phyloP scores from a whole-genome alignment of 2,329 filamentous ascomycete species.

The Colletotrichum australisinense region DNA sequence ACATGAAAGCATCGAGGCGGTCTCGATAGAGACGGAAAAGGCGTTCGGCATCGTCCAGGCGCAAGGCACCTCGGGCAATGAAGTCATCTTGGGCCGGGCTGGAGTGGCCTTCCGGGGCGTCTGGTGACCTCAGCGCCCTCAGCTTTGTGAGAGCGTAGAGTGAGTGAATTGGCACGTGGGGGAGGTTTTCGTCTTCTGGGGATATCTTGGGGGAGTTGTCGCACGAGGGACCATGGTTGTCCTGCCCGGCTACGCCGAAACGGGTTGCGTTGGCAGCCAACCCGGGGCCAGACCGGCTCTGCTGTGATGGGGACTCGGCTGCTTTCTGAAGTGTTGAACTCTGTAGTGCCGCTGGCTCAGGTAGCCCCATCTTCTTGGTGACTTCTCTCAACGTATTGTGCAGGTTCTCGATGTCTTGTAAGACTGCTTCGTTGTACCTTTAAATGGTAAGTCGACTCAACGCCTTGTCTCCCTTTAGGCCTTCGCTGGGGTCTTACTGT shows the following conservation, averaged over 20 bases:
- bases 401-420: slow-evolving; percentile 35
- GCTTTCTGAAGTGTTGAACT: slow-evolving; percentile 10
- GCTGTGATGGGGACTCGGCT: slow-evolving; percentile 17
- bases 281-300: background rate
- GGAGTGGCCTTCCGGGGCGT: slow-evolving; percentile 34
- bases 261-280: background rate
- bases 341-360: slow-evolving; percentile 27
- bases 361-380: slow-evolving; percentile 25
- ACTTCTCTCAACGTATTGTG: slow-evolving; percentile 28
- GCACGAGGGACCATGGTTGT: slow-evolving; percentile 37
- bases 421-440: slow-evolving; percentile 30
- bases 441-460: background rate
- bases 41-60: slow-evolving; percentile 60
- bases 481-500: slow-evolving; percentile 42
- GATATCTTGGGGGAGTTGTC: slow-evolving; percentile 39
- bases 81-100: slow-evolving; percentile 43
- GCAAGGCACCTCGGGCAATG: slow-evolving; percentile 53
- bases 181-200: slow-evolving; percentile 47
- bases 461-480: slow-evolving; percentile 21
- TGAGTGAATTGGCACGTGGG: slow-evolving; percentile 52
- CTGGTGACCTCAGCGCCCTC: slow-evolving; percentile 48
- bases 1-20: slow-evolving; percentile 62
- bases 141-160: slow-evolving; percentile 52
- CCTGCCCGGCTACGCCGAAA: slow-evolving; percentile 14
- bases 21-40: slow-evolving; percentile 62